A percentile compares a stretch with the other conserved stretches of the same genome.
Evolutionary conservation across 495 filamentous ascomycete genomes (phyloP).

Genomic region (Delitschia confertaspora): DNA sequence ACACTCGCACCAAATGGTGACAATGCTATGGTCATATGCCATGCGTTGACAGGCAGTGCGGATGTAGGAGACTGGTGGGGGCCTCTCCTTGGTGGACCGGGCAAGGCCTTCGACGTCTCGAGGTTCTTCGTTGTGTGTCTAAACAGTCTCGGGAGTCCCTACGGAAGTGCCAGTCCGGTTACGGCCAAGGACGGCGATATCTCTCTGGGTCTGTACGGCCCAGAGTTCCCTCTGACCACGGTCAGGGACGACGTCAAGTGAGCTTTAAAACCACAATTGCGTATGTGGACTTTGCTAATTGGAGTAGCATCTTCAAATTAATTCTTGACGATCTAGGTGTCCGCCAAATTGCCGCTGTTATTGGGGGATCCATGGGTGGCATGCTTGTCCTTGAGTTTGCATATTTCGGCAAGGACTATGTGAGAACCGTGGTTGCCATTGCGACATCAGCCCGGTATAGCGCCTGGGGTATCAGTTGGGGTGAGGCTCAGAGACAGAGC

Average conservation of each 20-base stretch:
- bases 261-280: slow-evolving; percentile 14
- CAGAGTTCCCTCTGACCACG: slow-evolving; percentile 92
- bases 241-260: slow-evolving; percentile 91
- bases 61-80: slow-evolving; percentile 99
- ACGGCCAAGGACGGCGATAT: slow-evolving; percentile 75
- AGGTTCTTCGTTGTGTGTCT: slow-evolving; percentile 92
- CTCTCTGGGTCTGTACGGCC: slow-evolving; percentile 71
- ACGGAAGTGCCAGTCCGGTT: slow-evolving; percentile 91
- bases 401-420: slow-evolving; percentile 91
- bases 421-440: slow-evolving; percentile 83
- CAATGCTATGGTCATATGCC: slow-evolving; percentile 95
- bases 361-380: slow-evolving; percentile 97
- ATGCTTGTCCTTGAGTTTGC: slow-evolving; percentile 97
- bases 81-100: slow-evolving; percentile 77
- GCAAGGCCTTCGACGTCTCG: slow-evolving; percentile 83
- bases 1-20: slow-evolving; percentile 62
- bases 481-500: slow-evolving; percentile 92
- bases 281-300: slow-evolving; percentile 6
- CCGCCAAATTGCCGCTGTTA: slow-evolving; percentile 72
- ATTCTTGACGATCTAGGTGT: slow-evolving; percentile 86
- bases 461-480: slow-evolving; percentile 99
- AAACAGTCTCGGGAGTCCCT: slow-evolving; percentile 93
- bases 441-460: slow-evolving; percentile 91
- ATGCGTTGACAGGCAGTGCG: slow-evolving; percentile 90
- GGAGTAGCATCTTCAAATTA: slow-evolving; percentile 70